Conservation (phyloP, 1,139 yeast species). For the Wickerhamomyces sp. region DNA sequence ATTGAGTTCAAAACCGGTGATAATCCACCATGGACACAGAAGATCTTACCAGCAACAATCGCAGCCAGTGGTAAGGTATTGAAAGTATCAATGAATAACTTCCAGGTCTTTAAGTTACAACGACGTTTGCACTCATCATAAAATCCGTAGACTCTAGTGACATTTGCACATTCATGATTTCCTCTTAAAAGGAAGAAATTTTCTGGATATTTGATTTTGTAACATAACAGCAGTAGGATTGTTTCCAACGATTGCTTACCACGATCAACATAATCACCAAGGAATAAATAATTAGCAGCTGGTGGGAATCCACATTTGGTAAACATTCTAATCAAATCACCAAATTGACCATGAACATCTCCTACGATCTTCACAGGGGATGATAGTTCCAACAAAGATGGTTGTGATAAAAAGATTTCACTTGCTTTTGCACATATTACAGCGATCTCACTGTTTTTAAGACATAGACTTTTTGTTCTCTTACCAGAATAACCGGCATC, state of each 20-base stretch:
- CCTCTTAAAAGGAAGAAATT: slow-evolving; percentile 90
- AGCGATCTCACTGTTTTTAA: slow-evolving; percentile 83
- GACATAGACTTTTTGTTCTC: slow-evolving; percentile 80
- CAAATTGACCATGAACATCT: slow-evolving; percentile 95
- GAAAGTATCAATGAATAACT: slow-evolving; percentile 86
- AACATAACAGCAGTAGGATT: slow-evolving; percentile 75
- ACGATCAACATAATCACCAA: slow-evolving; percentile 96
- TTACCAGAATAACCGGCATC: slow-evolving; percentile 97
- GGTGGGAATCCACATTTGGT: slow-evolving; percentile 99
- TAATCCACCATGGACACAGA: slow-evolving; percentile 96
- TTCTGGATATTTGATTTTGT: slow-evolving; percentile 94
- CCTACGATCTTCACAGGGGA: slow-evolving; percentile 98
- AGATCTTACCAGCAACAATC: slow-evolving; percentile 91
- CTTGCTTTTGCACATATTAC: slow-evolving; percentile 81
- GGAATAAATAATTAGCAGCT: slow-evolving; percentile 78
- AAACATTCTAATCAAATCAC: slow-evolving; percentile 84
- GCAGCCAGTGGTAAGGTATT: slow-evolving; percentile 94
- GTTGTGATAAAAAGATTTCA: slow-evolving; percentile 84
- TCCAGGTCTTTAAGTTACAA: slow-evolving; percentile 91
- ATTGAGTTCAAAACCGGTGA: slow-evolving; percentile 86
- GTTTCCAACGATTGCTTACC: slow-evolving; percentile 95
- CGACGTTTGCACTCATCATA: slow-evolving; percentile 96
- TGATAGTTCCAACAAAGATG: slow-evolving; percentile 78
- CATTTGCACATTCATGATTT: slow-evolving; percentile 95
- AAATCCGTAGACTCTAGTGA: slow-evolving; percentile 92